Conservation (phyloP, 1,284 basidiomycete species). For the Phellopilus nigrolimitatus region DNA sequence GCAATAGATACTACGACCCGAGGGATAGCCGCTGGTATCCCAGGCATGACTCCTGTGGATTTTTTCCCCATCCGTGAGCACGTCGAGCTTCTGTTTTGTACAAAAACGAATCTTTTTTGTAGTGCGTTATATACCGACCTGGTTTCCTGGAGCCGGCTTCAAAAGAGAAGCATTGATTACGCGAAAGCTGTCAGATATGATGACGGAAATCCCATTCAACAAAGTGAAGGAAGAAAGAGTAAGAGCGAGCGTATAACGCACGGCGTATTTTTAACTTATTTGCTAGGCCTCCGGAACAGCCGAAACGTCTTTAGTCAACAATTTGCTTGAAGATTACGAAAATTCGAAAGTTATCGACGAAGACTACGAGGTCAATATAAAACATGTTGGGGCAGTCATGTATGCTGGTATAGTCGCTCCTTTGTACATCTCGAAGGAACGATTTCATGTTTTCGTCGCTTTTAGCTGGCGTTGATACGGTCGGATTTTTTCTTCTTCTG, state of each 20-base stretch:
- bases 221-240: constrained; percentile 27
- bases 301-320: not conserved
- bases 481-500: not conserved
- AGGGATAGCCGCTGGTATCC: not conserved
- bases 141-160: constrained; percentile 26
- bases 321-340: constrained; percentile 7
- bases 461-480: constrained; percentile 14
- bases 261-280: not conserved
- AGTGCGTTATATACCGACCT: constrained; percentile 12
- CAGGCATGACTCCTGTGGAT: constrained; percentile 6
- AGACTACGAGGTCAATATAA: constrained; percentile 4
- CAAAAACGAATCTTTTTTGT: not conserved
- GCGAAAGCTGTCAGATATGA: constrained; percentile 20
- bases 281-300: not conserved
- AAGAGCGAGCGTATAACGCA: not conserved
- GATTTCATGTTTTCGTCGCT: not conserved
- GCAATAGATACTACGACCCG: not conserved
- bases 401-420: not conserved
- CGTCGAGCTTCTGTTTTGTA: not conserved
- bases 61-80: constrained; percentile 4
- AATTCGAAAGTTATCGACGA: not conserved
- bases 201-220: constrained; percentile 26
- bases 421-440: not conserved
- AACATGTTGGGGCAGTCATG: not conserved
- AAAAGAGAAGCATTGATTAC: constrained; percentile 25